A percentile compares a stretch with the other conserved stretches of the same genome.
Conservation (phyloP, 495 filamentous ascomycete genomes). For the Cladorrhinum samala region DNA sequence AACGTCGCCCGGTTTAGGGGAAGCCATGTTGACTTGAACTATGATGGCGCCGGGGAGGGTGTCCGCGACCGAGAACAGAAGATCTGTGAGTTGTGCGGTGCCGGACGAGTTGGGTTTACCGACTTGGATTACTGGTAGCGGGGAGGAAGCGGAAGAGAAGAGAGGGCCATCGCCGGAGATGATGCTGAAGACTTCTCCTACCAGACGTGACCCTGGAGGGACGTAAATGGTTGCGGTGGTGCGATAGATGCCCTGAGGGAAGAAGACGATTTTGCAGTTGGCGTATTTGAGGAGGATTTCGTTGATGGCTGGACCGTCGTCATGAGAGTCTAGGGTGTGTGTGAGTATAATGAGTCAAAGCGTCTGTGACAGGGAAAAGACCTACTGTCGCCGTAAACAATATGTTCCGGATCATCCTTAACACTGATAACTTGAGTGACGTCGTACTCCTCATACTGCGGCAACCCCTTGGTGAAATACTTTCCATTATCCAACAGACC, state of each 20-base stretch:
- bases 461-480: constrained; percentile 30
- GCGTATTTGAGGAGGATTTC: constrained; percentile 31
- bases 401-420: constrained; percentile 30
- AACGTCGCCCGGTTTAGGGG: constrained; percentile 41
- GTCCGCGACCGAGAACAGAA: constrained; percentile 48
- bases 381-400: constrained; percentile 30
- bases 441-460: constrained; percentile 32
- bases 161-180: constrained; percentile 41
- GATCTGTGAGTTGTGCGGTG: constrained; percentile 52
- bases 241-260: constrained; percentile 42
- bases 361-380: too few species aligned
- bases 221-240: constrained; percentile 43
- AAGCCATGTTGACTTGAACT: constrained; percentile 44
- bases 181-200: constrained; percentile 40
- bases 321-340: too few species aligned
- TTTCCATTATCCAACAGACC: constrained; percentile 24
- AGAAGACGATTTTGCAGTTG: constrained; percentile 36
- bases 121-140: constrained; percentile 50
- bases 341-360: too few species aligned
- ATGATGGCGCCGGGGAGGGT: constrained; percentile 46
- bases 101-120: constrained; percentile 51
- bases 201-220: constrained; percentile 47
- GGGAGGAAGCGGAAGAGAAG: constrained; percentile 46
- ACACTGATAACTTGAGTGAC: constrained; percentile 33
- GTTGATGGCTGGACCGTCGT: constrained; percentile 38